Evolutionary conservation across 2,329 filamentous ascomycete genomes (phyloP), one percentile per base, ranked within the genome.

Genomic region (Nemania abortiva): DNA sequence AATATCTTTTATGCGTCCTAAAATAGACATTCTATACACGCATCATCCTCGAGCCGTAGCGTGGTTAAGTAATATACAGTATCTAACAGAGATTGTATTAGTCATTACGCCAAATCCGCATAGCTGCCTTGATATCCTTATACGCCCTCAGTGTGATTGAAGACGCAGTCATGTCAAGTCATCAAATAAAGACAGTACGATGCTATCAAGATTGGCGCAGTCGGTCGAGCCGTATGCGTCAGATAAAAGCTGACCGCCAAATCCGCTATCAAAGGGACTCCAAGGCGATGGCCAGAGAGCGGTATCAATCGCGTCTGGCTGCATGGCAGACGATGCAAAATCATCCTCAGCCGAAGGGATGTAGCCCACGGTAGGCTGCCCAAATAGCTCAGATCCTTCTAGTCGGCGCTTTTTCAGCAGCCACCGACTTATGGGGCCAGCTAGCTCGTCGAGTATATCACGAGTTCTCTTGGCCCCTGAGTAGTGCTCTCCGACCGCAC

Each of bases 401-500:
- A 6, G 20, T 9, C 47, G 52, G 20, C 66, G 64, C 49, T 69
- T 69, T 50, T 71, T 70, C 37, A 63, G 22, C 42, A 71, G 49
- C 10, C 69, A 71, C 11, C 69, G 58, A 4, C 66, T 66, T 24
- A 69, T 60, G 6, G 65, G 62, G 10, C 66, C 63, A 10, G 69
- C 59, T 49, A 84, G 69, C 2, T 82, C 81, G 42, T 85, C 81
- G 0, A 85, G 54, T 1, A 84, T 81, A n/a, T 84, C 81, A 3
- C 84, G 79, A 54, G 82, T 82, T 13, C 81, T 78, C 65, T 84
- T 85, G 0, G 84, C 85, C 4, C 85, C 85, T 0, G 81, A 78
- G 85, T 85, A 88, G 66, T 87, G 82, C 65, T 71, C 69, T 87
- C 85, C 0, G 83, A 85, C 2, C 82, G 85, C 85, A 45, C 85